Percentiles rank a stretch among this genome's conserved stretches.
phyloP scores from a whole-genome alignment of 2,329 filamentous ascomycete genomes.

The Blumeriella jaapii region DNA sequence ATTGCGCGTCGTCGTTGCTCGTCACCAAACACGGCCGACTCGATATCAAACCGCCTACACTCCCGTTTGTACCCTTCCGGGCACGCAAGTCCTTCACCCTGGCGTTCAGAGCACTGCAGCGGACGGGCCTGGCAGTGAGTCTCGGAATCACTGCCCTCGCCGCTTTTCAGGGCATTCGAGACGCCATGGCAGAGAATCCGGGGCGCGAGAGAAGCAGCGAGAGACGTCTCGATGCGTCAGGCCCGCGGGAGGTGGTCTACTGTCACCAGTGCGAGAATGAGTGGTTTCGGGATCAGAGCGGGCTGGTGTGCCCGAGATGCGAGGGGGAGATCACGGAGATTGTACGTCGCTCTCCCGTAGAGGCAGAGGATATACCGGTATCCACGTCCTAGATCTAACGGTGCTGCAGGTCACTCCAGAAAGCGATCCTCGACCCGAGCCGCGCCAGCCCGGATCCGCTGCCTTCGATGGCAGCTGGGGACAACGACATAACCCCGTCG shows the following conservation, averaged over 20 bases:
- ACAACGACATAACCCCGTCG: constrained; percentile 25
- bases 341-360: constrained; percentile 41
- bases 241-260: constrained; percentile 61
- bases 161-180: constrained; percentile 39
- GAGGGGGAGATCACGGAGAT: constrained; percentile 73
- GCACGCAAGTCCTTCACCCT: constrained; percentile 36
- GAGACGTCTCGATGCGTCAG: constrained; percentile 39
- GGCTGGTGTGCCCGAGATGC: constrained; percentile 67
- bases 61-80: background rate
- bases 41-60: constrained; percentile 5
- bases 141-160: constrained; percentile 46
- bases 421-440: constrained; percentile 48
- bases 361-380: background rate
- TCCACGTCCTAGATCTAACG: constrained; percentile 26
- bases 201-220: background rate
- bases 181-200: constrained; percentile 28
- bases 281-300: constrained; percentile 65
- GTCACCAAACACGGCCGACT: too few species aligned
- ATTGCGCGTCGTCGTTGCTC: too few species aligned
- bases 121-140: constrained; percentile 43
- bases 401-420: constrained; percentile 37
- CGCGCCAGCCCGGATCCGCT: background rate
- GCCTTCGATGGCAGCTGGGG: constrained; percentile 12
- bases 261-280: constrained; percentile 75
- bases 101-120: constrained; percentile 45